Conservation (phyloP, 2,329 filamentous ascomycete genomes). For the Alternaria atra region DNA sequence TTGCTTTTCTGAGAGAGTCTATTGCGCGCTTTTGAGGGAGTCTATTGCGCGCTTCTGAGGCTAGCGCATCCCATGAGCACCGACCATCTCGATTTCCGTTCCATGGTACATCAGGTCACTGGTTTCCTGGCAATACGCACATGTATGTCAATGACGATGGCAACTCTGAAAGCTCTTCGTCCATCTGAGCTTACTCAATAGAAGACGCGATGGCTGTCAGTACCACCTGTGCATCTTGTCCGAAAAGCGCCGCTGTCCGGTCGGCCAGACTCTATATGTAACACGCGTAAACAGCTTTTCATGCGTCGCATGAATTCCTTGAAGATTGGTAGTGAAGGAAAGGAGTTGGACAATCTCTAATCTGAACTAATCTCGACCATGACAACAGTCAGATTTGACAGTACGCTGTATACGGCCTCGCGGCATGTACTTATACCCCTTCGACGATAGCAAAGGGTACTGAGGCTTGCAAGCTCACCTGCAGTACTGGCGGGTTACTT, state of each 20-base stretch:
- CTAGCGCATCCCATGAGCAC: background rate
- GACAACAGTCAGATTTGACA: too few species aligned
- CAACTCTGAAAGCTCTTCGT: background rate
- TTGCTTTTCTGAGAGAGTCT: constrained; percentile 6
- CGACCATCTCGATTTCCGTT: background rate
- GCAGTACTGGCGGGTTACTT: background rate
- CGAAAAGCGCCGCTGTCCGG: background rate
- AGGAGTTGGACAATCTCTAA: background rate
- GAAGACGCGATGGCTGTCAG: background rate
- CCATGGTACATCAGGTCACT: background rate
- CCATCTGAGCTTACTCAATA: background rate
- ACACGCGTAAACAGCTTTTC: background rate
- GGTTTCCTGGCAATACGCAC: background rate
- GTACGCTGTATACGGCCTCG: background rate
- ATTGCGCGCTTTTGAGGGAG: background rate
- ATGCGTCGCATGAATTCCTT: background rate
- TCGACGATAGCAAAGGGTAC: background rate
- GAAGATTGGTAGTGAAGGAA: background rate
- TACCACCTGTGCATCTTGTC: background rate
- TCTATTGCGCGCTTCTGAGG: background rate
- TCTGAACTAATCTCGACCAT: background rate
- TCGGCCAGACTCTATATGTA: background rate
- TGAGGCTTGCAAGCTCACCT: background rate
- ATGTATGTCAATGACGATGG: background rate
- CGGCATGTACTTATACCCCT: background rate